Evolutionary conservation across 176 grass and related monocot species (phyloP), one percentile per base, ranked within the genome.

Genomic region (Bothriochloa decipiens): DNA sequence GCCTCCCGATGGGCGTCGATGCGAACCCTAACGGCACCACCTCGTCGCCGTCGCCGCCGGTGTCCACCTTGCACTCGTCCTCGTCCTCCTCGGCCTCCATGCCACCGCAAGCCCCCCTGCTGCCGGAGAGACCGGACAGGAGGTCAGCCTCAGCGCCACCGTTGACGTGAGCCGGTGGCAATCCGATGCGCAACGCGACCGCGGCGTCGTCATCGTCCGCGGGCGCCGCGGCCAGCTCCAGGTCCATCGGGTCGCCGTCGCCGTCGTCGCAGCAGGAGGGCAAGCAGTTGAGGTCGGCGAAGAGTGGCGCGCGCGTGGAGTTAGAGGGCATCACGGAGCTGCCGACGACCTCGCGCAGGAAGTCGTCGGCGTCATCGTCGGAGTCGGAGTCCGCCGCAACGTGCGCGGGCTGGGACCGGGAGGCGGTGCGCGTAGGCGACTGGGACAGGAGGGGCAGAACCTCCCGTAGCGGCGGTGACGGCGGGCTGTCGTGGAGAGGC

Each of bases 401-500:
- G 22, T 82, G 49, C 60, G 14, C 32, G n/a, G 12, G 68, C 22
- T 9, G 57, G 22, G 22, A 0, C 7, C 25, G 78, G 8, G 35
- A 45, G 33, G 73, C 27, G 33, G 7, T 28, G 43, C 46, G 79
- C 12, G 79, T 86, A 20, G 91, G 96, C 70, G 93, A 92, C 70
- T 82, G 89, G 0, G 89, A 93, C 14, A 98, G 96, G 50, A 98
- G 91, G 10, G 96, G 96, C 9, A 98, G 93, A 15, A 91, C 96
- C 77, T 98, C 91, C 7, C 91, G 85, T 23, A 95, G 85, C 57
- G 96, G 93, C 25, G 96, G 96, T 11, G 96, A 93, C 11, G 88
- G 85, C 32, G 91, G 91, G 55, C 85, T 53, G 67, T 28, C 84
- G 5, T 52, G 53, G 7, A 65, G 55, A 22, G 23, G 53, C 43